Evolutionary conservation across 768 basidiomycete species (phyloP), one percentile per base, ranked within the genome.

Genomic region (Termitomyces bulborhizus): DNA sequence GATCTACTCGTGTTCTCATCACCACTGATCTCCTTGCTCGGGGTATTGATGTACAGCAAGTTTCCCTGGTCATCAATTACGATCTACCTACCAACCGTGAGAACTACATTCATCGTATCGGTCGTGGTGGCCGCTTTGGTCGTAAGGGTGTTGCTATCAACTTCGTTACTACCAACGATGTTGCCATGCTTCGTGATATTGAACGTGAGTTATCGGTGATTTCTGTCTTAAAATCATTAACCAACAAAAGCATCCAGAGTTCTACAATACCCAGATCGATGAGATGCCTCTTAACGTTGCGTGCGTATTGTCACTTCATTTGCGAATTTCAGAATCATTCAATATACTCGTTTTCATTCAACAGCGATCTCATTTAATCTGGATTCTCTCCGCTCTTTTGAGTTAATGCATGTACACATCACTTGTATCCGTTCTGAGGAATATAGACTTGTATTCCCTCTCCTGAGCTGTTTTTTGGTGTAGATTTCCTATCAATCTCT

Each of bases 71-170:
- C 67, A 93, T 95, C 78, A 95, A 95, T 77, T 95, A 93, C 66
- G 93, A 93, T 71, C 77, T 93, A 49, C 93, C 90, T 53, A 88
- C 86, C 62, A 94, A 93, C 77, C 85, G 95, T 61, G 97, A 98
- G 76, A 97, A 96, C 78, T 99, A 99, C 76, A 93, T 99, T 60
- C 97, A 98, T 77, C 87, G 97, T 68, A 98, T 98, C 64, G 97
- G 97, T 68, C 90, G 96, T 72, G 90, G 90, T 56, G 96, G 96
- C 60, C 91, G 96, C 67, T 98, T 98, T 73, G 96, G 96, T 65
- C 88, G 95, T 60, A 98, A 98, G 79, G 95, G 96, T 72, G 95
- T 96, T 63, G 93, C 93, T 58, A 95, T 95, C 80, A 95, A 94
- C 80, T 98, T 98, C 69, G 94, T 96, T 56, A 93, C 95, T 57